phyloP scores from a whole-genome alignment of 2,329 filamentous ascomycete species.

The Neofusicoccum laricinum region DNA sequence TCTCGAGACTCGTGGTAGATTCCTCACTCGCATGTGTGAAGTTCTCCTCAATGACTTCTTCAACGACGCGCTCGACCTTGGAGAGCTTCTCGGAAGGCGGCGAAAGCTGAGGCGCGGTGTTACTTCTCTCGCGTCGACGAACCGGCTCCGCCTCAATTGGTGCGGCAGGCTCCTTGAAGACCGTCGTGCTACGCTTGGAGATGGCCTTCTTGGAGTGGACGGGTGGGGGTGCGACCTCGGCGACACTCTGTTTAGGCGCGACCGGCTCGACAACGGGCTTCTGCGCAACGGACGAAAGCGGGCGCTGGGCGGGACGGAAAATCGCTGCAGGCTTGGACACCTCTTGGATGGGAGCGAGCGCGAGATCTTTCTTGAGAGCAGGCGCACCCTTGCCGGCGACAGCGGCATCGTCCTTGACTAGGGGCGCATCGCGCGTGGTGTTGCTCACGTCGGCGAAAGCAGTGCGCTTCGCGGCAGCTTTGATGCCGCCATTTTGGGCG shows the following conservation, averaged over 20 bases:
- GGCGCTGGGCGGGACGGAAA: constrained; percentile 14
- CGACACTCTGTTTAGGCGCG: background rate
- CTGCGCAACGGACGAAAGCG: background rate
- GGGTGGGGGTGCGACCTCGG: background rate
- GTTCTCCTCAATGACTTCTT: constrained; percentile 2
- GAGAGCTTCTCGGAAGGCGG: constrained; percentile 2
- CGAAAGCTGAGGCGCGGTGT: constrained; percentile 13
- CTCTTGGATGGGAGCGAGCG: constrained; percentile 13
- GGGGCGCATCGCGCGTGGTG: constrained; percentile 42
- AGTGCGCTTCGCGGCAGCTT: constrained; percentile 68
- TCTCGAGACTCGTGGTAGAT: constrained; percentile 13
- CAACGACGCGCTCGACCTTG: background rate
- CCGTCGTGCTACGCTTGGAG: constrained; percentile 34
- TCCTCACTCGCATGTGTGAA: background rate
- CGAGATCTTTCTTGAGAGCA: constrained; percentile 22
- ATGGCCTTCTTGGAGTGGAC: background rate
- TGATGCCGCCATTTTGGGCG: constrained; percentile 55
- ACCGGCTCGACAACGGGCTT: constrained; percentile 2
- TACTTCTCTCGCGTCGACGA: constrained; percentile 8
- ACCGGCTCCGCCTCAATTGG: background rate
- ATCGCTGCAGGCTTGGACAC: background rate
- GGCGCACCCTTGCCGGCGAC: constrained; percentile 44
- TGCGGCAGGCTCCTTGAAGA: constrained; percentile 51
- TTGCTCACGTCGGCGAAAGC: constrained; percentile 84
- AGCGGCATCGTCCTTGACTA: constrained; percentile 56